Conservation (phyloP, 805 yeast species). For the Jamesozyma gamospora region DNA sequence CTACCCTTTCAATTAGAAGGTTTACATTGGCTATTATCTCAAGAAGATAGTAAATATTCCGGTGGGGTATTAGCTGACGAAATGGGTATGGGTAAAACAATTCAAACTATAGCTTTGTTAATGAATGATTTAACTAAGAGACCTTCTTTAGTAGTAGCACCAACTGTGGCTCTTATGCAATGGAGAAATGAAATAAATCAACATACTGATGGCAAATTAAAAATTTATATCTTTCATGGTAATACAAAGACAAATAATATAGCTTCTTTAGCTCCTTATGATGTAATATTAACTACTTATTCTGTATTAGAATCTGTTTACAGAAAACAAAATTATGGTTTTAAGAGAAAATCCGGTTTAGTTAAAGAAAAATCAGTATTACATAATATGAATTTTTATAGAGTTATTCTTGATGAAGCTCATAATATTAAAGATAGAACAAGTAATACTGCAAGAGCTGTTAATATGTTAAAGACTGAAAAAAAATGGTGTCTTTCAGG, state of each 20-base stretch:
- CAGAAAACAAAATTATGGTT: slow-evolving; percentile 76
- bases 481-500: slow-evolving; percentile 92
- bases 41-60: slow-evolving; percentile 65
- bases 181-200: slow-evolving; percentile 90
- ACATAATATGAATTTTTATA: slow-evolving; percentile 64
- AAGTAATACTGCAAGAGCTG: slow-evolving; percentile 88
- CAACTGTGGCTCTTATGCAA: slow-evolving; percentile 97
- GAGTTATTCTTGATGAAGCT: slow-evolving; percentile 92
- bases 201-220: slow-evolving; percentile 65
- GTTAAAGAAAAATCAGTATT: slow-evolving; percentile 68
- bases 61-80: slow-evolving; percentile 98
- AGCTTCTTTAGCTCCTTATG: slow-evolving; percentile 44
- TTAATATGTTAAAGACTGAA: slow-evolving; percentile 57
- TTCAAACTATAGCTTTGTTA: slow-evolving; percentile 85
- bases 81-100: slow-evolving; percentile 99
- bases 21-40: slow-evolving; percentile 74
- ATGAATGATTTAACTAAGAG: slow-evolving; percentile 54
- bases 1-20: slow-evolving; percentile 94
- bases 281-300: slow-evolving; percentile 85
- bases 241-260: slow-evolving; percentile 56
- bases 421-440: slow-evolving; percentile 95
- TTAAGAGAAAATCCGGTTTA: slow-evolving; percentile 57
- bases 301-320: slow-evolving; percentile 82
- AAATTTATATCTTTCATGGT: slow-evolving; percentile 75
- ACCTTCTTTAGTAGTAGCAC: slow-evolving; percentile 89